phyloP scores from a whole-genome alignment of 106 monocot genomes.

The Allium sativum region DNA sequence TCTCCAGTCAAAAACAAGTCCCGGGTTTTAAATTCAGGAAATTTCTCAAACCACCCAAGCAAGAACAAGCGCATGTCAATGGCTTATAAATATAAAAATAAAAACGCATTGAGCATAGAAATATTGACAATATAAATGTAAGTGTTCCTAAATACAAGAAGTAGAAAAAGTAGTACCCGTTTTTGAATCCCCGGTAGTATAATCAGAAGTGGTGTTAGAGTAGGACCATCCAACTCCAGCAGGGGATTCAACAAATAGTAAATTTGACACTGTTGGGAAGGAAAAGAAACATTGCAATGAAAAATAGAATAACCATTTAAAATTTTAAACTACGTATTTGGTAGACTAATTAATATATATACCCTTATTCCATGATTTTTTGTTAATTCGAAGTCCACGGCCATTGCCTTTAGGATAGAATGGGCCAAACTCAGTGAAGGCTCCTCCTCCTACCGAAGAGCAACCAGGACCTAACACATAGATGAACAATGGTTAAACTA shows the following conservation, averaged over 20 bases:
- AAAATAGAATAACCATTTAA: not conserved
- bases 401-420: constrained; percentile 90
- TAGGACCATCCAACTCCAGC: constrained; percentile 99
- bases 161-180: constrained; percentile 36
- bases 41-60: constrained; percentile 69
- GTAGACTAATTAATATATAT: not conserved
- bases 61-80: constrained; percentile 74
- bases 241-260: constrained; percentile 98
- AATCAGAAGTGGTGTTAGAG: constrained; percentile 77
- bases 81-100: constrained; percentile 30
- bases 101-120: not conserved
- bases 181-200: constrained; percentile 49
- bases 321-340: not conserved
- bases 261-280: constrained; percentile 52
- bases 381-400: constrained; percentile 65
- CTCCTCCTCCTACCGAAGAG: constrained; percentile 92
- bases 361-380: constrained; percentile 96
- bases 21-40: constrained; percentile 63
- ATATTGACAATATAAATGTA: not conserved
- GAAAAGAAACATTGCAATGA: not conserved
- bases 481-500: too few relatives aligned
- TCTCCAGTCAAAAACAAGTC: constrained; percentile 83
- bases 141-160: not conserved
- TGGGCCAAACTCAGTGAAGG: constrained; percentile 90
- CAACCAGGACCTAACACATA: constrained; percentile 70